A percentile compares a stretch with the other conserved stretches of the same genome.
phyloP scores from a whole-genome alignment of 1,284 basidiomycete genomes.

The Apiotrichum laibachii region DNA sequence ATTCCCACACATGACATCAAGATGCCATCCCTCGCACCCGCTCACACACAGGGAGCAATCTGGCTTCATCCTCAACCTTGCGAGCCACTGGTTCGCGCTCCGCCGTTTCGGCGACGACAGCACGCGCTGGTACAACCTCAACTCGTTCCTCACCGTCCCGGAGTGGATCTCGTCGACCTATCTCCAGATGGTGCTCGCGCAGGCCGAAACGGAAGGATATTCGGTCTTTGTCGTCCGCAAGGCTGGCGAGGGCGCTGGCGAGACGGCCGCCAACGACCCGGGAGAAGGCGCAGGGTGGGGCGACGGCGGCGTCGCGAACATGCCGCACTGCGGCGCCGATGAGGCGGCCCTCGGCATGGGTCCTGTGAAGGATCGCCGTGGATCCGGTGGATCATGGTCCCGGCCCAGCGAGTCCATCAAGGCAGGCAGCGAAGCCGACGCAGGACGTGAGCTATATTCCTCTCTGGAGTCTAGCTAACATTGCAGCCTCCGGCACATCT shows the following conservation, averaged over 20 bases:
- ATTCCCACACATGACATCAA: background rate
- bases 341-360: constrained; percentile 34
- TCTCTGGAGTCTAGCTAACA: background rate
- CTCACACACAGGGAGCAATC: constrained; percentile 63
- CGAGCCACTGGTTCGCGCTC: constrained; percentile 85
- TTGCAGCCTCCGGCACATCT: constrained; percentile 19
- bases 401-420: too few species aligned
- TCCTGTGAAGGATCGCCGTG: constrained; percentile 27
- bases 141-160: constrained; percentile 69
- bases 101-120: constrained; percentile 64
- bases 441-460: constrained; percentile 19
- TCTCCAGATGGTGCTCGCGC: constrained; percentile 78
- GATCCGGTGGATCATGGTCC: background rate
- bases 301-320: constrained; percentile 45
- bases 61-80: constrained; percentile 82
- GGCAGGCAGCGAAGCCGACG: background rate
- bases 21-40: background rate
- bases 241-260: constrained; percentile 26
- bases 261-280: constrained; percentile 10
- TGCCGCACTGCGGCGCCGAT: constrained; percentile 43
- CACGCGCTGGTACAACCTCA: constrained; percentile 83
- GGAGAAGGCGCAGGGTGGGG: constrained; percentile 44
- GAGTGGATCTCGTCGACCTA: constrained; percentile 81
- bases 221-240: constrained; percentile 74
- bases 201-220: constrained; percentile 85